A percentile compares a stretch with the other conserved stretches of the same genome.
Evolutionary conservation across 139 green algal genomes (phyloP).

Genomic region (Tetradesmus obliquus): DNA sequence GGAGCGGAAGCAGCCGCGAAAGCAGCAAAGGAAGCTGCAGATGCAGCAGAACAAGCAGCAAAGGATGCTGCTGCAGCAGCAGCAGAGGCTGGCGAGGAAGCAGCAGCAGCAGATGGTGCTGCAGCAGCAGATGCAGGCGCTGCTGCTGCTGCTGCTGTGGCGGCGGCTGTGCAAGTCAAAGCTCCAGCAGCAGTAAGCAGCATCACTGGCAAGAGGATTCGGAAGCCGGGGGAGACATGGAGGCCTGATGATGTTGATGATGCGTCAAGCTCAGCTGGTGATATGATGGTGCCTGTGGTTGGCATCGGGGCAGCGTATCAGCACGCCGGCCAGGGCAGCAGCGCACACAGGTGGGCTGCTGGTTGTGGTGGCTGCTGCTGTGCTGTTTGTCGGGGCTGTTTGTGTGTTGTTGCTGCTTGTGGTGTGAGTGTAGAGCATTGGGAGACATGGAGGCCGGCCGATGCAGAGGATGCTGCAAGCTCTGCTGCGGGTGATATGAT

Average conservation of each 20-base stretch:
- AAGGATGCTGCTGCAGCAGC: conserved; percentile 4
- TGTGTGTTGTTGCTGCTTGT: too few species aligned
- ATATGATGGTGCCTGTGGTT: conserved; percentile 41
- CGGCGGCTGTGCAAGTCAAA: not conserved
- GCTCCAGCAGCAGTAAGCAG: not conserved
- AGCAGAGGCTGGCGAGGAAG: conserved; percentile 4
- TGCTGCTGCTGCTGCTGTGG: not conserved
- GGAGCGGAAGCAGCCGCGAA: conserved; percentile 42
- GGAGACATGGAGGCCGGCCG: conserved; percentile 12
- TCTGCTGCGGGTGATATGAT: conserved; percentile 10
- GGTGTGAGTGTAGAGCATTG: not conserved
- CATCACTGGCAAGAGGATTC: conserved; percentile 15
- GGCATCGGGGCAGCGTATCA: conserved; percentile 37
- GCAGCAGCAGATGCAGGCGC: not conserved
- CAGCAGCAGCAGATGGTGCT: not conserved
- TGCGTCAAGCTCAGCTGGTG: not conserved
- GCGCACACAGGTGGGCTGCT: not conserved
- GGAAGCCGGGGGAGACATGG: conserved; percentile 13
- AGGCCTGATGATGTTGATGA: conserved; percentile 28
- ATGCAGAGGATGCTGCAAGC: not conserved
- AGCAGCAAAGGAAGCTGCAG: conserved; percentile 14
- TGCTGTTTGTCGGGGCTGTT: too few species aligned
- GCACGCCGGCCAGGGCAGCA: conserved; percentile 12
- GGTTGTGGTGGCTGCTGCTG: too few species aligned
- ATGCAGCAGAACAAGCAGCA: not conserved